These are phyloP conservation scores for Lepidium sativum DNA, from an alignment of 345 rosid species.

Conservation along the genomic window DNA sequence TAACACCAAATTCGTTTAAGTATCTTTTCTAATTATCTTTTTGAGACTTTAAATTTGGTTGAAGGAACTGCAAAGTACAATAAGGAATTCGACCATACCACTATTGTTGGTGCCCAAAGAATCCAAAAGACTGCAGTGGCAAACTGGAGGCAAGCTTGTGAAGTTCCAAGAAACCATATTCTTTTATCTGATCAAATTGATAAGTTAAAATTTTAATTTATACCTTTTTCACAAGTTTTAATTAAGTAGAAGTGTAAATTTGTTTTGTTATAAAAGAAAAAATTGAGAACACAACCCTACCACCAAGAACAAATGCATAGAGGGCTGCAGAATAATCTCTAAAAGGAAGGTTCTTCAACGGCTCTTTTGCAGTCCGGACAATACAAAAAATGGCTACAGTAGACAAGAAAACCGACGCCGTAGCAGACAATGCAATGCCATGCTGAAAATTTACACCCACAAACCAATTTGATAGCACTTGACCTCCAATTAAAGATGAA, in stretches of 20 bases:
- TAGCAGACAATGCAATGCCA: constrained; percentile 41
- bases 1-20: neutral
- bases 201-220: neutral
- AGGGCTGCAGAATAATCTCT: constrained; percentile 41
- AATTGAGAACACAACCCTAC: constrained; percentile 28
- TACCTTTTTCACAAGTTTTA: neutral
- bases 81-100: constrained; percentile 45
- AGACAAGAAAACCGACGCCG: constrained; percentile 39
- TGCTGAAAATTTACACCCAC: constrained; percentile 34
- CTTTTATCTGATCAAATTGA: constrained; percentile 56
- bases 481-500: constrained; percentile 63
- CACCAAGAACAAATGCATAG: constrained; percentile 44
- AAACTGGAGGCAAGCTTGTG: constrained; percentile 86
- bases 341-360: constrained; percentile 28
- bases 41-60: neutral
- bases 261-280: neutral
- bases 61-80: neutral
- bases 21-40: neutral
- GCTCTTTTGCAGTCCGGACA: constrained; percentile 46
- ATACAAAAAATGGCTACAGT: constrained; percentile 39
- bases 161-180: constrained; percentile 59
- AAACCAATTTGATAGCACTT: constrained; percentile 68
- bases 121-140: constrained; percentile 78
- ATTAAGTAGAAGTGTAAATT: neutral
- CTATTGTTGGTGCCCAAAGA: constrained; percentile 89